Evolutionary conservation across 163 green algal species (phyloP).

Genomic region (Scenedesmus sp.): DNA sequence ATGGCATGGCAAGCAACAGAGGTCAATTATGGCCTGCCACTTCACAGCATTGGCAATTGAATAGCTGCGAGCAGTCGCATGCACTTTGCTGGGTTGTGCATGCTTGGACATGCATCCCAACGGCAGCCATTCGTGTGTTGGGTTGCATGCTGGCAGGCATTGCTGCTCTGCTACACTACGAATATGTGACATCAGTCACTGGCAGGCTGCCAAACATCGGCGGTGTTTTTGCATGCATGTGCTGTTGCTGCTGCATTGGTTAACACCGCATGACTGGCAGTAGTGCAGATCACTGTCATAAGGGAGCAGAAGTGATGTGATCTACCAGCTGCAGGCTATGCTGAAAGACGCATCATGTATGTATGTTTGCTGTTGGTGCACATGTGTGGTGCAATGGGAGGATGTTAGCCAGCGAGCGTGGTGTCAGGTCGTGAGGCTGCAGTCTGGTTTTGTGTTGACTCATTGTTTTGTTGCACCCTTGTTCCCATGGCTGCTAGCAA

Average conservation of each 20-base stretch:
- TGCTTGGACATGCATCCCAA: not conserved
- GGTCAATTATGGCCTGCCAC: not conserved
- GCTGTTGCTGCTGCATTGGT: not conserved
- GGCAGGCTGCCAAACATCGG: not conserved
- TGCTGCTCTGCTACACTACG: not conserved
- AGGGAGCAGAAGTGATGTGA: not conserved
- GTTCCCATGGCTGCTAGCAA: not conserved
- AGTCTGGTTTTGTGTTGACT: not conserved
- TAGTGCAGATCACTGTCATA: not conserved
- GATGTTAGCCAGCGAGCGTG: not conserved
- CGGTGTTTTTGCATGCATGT: not conserved
- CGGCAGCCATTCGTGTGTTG: not conserved
- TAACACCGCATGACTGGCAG: not conserved
- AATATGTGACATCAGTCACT: not conserved
- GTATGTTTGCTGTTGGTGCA: not conserved
- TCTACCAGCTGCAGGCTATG: not conserved
- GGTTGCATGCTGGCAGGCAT: not conserved
- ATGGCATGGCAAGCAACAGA: not conserved
- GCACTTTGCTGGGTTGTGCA: not conserved
- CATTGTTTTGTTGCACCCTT: not conserved
- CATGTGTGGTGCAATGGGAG: not conserved
- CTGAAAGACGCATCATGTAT: not conserved
- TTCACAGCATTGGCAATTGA: not conserved
- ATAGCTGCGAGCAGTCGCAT: not conserved
- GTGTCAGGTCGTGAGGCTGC: not conserved